Evolutionary conservation across 257 asterid species (phyloP), one percentile per base, ranked within the genome.

Genomic region (Jaltomata sinuosa): DNA sequence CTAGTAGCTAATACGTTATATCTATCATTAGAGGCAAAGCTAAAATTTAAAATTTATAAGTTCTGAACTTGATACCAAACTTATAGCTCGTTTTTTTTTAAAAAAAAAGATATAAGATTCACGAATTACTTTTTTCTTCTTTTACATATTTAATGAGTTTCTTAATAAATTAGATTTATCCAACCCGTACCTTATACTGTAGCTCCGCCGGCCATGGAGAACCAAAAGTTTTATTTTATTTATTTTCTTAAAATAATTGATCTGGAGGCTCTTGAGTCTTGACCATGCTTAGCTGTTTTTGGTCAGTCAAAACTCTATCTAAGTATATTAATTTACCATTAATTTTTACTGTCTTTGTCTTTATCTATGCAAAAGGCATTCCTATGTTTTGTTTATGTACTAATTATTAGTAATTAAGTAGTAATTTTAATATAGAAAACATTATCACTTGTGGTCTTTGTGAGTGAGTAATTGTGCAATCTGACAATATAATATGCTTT

Each of bases 271-370:
- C 81, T 77, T 77, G 19, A 47, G 15, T 77, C n/a, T 47, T 77
- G 81, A 77, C 62, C 62, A 49, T 77, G 81, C 62, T 77, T 77
- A 77, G 42, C 62, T 77, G 81, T 77, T 49, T 25, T 76, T 76
- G 42, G 61, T 49, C 81, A 49, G 81, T 77, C 81, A 77, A 77
- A 76, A 49, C 62, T 74, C 57, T 18, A 68, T 34, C 36, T 68
- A 68, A 19, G 5, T 34, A 9, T 3, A 68, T 34, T 3, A 32
- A 69, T 38, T 38, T 69, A 69, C 79, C 31, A 69, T 38, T 21
- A 69, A 10, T 0, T 69, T 77, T 49, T 8, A 49, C 62, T 42
- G 34, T 25, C 81, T 49, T 16, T 77, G 81, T 49, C 81, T 77
- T 29, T 16, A 77, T 77, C 36, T 25, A 77, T 77, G 29, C 3